Percentiles rank a stretch among this genome's conserved stretches.
These are phyloP conservation scores for Venustampulla echinocandica DNA, from an alignment of 495 filamentous ascomycete genomes.

Conservation along the genomic window DNA sequence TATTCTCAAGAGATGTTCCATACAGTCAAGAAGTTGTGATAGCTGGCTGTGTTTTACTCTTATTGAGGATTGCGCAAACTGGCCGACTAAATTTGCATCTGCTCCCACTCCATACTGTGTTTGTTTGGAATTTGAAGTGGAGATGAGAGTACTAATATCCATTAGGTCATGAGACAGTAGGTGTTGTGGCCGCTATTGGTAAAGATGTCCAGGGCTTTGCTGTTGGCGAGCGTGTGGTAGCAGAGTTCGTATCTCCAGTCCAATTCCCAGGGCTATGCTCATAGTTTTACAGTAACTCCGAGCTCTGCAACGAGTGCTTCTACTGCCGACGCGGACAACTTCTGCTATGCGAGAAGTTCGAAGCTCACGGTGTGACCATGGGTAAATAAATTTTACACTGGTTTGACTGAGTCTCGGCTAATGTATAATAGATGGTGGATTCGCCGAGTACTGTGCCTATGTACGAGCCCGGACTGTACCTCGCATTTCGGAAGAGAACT, in stretches of 20 bases:
- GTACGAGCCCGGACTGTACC: slow-evolving; percentile 26
- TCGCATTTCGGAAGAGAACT: too few species aligned
- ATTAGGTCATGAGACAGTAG: slow-evolving; percentile 48
- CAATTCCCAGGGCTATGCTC: slow-evolving; percentile 9
- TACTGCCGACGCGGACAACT: slow-evolving; percentile 63
- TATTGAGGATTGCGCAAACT: too few species aligned
- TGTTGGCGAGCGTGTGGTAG: slow-evolving; percentile 56
- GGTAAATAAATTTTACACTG: slow-evolving; percentile 1
- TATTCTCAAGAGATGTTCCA: too few species aligned
- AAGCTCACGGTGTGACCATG: slow-evolving; percentile 17
- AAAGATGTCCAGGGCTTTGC: slow-evolving; percentile 52
- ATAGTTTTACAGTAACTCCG: slow-evolving; percentile 33
- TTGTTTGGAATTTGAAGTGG: slow-evolving; percentile 1
- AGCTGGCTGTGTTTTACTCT: too few species aligned
- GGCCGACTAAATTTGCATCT: too few species aligned
- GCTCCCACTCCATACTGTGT: too few species aligned
- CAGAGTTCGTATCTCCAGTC: slow-evolving; percentile 31
- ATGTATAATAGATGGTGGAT: slow-evolving; percentile 58
- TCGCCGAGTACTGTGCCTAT: slow-evolving; percentile 57
- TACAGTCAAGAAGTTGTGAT: too few species aligned
- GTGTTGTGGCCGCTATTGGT: slow-evolving; percentile 44
- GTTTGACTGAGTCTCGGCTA: slow-evolving; percentile 40
- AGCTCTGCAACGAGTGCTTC: slow-evolving; percentile 64
- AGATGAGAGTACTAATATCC: slow-evolving; percentile 31
- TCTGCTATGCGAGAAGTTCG: slow-evolving; percentile 56